Evolutionary conservation across 2,329 filamentous ascomycete genomes (phyloP).

Genomic region (Colletotrichum tropicicola): DNA sequence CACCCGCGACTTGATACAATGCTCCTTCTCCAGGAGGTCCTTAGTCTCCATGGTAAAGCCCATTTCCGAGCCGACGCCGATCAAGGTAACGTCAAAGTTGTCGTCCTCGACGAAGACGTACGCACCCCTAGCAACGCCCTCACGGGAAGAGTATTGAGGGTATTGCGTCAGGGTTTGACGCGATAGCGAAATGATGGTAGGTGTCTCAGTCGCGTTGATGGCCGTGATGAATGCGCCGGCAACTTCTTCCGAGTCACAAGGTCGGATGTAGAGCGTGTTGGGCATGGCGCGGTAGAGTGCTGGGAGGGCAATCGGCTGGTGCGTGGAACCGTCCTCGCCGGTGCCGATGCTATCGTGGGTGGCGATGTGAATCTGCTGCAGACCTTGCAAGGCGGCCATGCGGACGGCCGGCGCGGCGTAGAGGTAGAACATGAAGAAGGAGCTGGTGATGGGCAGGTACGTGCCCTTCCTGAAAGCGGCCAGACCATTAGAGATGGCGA

Average conservation of each 20-base stretch:
- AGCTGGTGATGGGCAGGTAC: conserved; percentile 64
- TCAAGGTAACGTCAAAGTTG: conserved; percentile 52
- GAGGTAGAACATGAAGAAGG: conserved; percentile 72
- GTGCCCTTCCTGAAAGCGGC: conserved; percentile 64
- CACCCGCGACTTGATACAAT: conserved; percentile 46
- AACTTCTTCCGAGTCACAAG: conserved; percentile 65
- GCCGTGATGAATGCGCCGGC: conserved; percentile 62
- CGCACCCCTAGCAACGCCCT: conserved; percentile 50
- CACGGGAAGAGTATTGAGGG: conserved; percentile 45
- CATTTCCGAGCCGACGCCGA: conserved; percentile 48
- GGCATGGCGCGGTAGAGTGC: conserved; percentile 69
- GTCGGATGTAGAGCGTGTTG: conserved; percentile 67
- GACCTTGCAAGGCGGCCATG: conserved; percentile 54
- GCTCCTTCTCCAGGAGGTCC: conserved; percentile 46
- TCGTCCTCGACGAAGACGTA: conserved; percentile 56
- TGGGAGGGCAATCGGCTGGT: conserved; percentile 67
- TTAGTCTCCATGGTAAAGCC: conserved; percentile 41
- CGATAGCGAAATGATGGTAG: conserved; percentile 58
- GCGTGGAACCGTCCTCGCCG: conserved; percentile 69
- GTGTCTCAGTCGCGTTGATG: conserved; percentile 47
- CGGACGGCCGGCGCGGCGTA: conserved; percentile 36
- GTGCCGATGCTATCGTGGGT: conserved; percentile 69
- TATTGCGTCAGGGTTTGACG: conserved; percentile 53
- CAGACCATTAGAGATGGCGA: conserved; percentile 63
- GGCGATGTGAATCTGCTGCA: conserved; percentile 66